These are phyloP conservation scores for Grosmannia serpens DNA, from an alignment of 2,329 filamentous ascomycete genomes.

Conservation along the genomic window DNA sequence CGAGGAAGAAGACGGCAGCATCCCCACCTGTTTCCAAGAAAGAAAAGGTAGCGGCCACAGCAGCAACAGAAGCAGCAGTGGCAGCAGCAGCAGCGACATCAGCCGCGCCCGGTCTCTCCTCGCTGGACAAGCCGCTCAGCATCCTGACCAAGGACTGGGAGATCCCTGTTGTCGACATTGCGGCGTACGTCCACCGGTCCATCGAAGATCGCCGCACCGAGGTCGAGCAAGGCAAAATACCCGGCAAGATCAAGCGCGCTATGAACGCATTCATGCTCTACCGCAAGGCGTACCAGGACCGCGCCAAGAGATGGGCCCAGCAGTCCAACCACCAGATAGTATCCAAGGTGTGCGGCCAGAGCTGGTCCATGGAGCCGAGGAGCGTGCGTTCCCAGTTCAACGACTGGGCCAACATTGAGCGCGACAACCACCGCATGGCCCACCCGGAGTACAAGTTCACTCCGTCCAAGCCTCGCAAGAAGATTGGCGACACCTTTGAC, in stretches of 20 bases:
- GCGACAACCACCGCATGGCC: slow-evolving; percentile 71
- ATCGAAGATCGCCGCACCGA: slow-evolving; percentile 55
- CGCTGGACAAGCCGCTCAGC: slow-evolving; percentile 57
- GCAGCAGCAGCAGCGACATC: background rate
- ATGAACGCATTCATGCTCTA: slow-evolving; percentile 99
- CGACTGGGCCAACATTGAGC: slow-evolving; percentile 66
- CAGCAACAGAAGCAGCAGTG: too few relatives aligned
- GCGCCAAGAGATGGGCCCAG: slow-evolving; percentile 68
- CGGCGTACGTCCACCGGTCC: slow-evolving; percentile 63
- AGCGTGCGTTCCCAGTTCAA: slow-evolving; percentile 65
- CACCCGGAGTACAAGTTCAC: slow-evolving; percentile 93
- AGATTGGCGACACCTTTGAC: slow-evolving; percentile 23
- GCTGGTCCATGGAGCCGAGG: slow-evolving; percentile 74
- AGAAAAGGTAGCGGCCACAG: slow-evolving; percentile 22
- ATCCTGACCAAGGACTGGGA: slow-evolving; percentile 52
- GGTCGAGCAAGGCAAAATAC: slow-evolving; percentile 53
- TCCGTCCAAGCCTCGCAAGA: slow-evolving; percentile 56
- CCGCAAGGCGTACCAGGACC: slow-evolving; percentile 79
- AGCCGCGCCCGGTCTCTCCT: too few relatives aligned
- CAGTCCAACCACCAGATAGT: slow-evolving; percentile 92
- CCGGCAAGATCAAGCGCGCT: slow-evolving; percentile 73
- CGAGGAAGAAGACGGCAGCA: slow-evolving; percentile 25
- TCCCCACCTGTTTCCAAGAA: slow-evolving; percentile 17
- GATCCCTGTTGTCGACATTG: slow-evolving; percentile 65
- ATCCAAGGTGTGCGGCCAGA: slow-evolving; percentile 73